These are phyloP conservation scores for Quercus engelmannii DNA, from an alignment of 306 rosid genomes.

Conservation along the genomic window DNA sequence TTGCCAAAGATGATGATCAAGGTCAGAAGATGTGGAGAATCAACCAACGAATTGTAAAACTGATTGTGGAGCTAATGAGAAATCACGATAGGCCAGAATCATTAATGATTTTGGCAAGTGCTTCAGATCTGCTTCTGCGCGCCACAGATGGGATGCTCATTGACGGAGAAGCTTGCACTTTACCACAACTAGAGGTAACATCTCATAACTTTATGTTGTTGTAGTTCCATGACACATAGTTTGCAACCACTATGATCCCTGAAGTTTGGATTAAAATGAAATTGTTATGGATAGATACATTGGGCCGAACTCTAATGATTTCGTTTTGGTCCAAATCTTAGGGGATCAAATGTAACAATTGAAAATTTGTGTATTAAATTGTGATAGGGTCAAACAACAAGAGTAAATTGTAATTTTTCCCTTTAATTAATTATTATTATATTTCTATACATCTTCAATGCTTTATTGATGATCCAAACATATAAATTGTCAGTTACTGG, in stretches of 20 bases:
- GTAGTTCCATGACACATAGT: not conserved
- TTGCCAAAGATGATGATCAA: constrained; percentile 89
- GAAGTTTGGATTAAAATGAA: too few species aligned
- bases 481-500: constrained; percentile 59
- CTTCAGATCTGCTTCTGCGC: constrained; percentile 89
- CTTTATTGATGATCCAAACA: not conserved
- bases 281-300: too few species aligned
- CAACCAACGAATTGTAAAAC: constrained; percentile 84
- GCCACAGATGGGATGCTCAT: constrained; percentile 98
- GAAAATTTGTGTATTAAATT: too few species aligned
- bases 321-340: too few species aligned
- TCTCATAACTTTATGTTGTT: constrained; percentile 2
- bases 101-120: constrained; percentile 82
- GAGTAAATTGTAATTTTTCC: too few species aligned
- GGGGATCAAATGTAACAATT: too few species aligned
- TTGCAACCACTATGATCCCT: not conserved
- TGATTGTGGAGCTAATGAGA: constrained; percentile 94
- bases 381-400: too few species aligned
- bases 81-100: constrained; percentile 81
- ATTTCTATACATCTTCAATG: not conserved
- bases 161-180: constrained; percentile 98
- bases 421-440: too few species aligned
- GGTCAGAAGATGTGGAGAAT: constrained; percentile 97
- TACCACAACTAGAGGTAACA: constrained; percentile 91
- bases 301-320: too few species aligned